Base-by-base conservation (phyloP, 2,329 filamentous ascomycete genomes). In the Ceratocystis huliohia region DNA sequence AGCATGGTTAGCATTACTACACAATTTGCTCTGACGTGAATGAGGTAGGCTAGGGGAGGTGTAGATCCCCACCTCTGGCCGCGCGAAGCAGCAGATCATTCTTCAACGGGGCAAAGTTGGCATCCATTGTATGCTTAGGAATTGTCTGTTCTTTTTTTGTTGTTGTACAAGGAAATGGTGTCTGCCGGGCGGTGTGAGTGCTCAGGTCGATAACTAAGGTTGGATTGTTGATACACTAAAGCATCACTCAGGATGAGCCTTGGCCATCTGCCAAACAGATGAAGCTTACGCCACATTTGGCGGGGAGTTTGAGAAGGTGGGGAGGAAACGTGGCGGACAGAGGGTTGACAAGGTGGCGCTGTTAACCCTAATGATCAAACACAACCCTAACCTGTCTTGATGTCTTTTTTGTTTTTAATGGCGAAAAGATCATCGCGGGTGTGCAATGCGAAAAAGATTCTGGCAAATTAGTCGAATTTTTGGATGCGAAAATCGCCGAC, bases 81-180 rank as follows among this genome's bases (percentile, higher is more conserved):
- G 93, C 89, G 74, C 94, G 86, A 68, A 99, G 80, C 74, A 99
- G 82, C 72, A 97, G 80, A 74, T 99, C 93, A 77, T 99, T 99
- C 78, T 95, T 86, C 75, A 97, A 78, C 67, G 91, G 89, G 72
- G 87, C 85, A 72, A 96, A 96, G 10, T 28, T 46, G 44, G 67
- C 62, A 45, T 64, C 63, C 67, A 68, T 68, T 64, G 22, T 25
- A 53, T 67, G 30, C 30, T 45, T 56, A 28, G 45, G 25, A 5
- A 25, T 45, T 20, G 48, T 61, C 7, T 62, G 56, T 50, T n/a
- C 37, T 53, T 50, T 46, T 66, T 22, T 48, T 41, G 61, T 33
- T 63, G 20, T 15, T 63, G 41, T 25, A n/a, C 5, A 33, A 2
- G n/a, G 15, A 33, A 30, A 25, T 37, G 15, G 4, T 13, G 17